Evolutionary conservation across 108 stramenopile genomes (phyloP).

Genomic region (Fragilariopsis cylindrus): DNA sequence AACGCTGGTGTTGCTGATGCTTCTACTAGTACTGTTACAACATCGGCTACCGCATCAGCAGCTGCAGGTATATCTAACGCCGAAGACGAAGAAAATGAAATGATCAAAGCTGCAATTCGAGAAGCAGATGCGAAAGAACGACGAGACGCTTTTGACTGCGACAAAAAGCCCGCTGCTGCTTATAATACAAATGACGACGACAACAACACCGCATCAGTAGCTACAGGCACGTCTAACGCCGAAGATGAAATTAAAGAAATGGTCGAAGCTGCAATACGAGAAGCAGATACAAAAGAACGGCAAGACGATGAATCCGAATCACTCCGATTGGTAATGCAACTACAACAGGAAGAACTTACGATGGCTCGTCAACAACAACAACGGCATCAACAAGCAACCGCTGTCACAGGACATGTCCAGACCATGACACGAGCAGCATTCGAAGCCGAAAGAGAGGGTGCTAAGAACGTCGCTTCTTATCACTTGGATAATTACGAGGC

Average conservation of each 20-base stretch:
- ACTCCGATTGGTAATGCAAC: slow-evolving; percentile 43
- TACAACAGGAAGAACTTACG: slow-evolving; percentile 53
- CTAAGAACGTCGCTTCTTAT: slow-evolving; percentile 5
- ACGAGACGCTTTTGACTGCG: neutral
- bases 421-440: slow-evolving; percentile 42
- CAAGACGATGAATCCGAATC: slow-evolving; percentile 43
- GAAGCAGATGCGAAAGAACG: slow-evolving; percentile 52
- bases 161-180: neutral
- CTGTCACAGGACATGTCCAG: slow-evolving; percentile 41
- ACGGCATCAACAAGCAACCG: slow-evolving; percentile 23
- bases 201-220: neutral
- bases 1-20: neutral
- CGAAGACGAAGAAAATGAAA: slow-evolving; percentile 38
- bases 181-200: neutral
- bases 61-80: neutral
- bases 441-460: slow-evolving; percentile 13
- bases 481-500: slow-evolving; percentile 31
- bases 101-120: slow-evolving; percentile 48
- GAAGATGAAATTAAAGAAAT: slow-evolving; percentile 20
- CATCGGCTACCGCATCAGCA: neutral
- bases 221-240: neutral
- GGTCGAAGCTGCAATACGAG: slow-evolving; percentile 24
- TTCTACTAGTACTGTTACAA: neutral
- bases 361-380: slow-evolving; percentile 17
- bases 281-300: slow-evolving; percentile 26